Conservation (phyloP, 192 early-diverging fungal species). For the Podochytrium sp. region DNA sequence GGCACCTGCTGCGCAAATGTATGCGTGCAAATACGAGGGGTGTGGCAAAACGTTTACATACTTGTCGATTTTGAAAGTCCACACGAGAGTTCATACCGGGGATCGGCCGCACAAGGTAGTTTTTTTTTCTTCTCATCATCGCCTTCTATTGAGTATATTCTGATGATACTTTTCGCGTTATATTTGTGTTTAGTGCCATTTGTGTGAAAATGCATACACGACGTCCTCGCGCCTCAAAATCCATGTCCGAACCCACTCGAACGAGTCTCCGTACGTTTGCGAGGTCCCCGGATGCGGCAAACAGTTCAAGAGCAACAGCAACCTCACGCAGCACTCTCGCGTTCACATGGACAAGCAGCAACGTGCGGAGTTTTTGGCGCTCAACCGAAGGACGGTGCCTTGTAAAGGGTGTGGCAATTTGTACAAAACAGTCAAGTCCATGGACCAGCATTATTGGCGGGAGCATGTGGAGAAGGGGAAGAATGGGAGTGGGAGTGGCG, state of each 20-base stretch:
- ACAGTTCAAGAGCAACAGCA: conserved; percentile 29
- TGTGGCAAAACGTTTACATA: conserved; percentile 34
- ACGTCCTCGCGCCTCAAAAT: conserved; percentile 39
- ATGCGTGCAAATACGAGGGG: conserved; percentile 18
- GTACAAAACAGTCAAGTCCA: conserved; percentile 23
- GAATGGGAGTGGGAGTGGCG: not conserved
- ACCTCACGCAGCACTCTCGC: conserved; percentile 28
- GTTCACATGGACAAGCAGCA: conserved; percentile 41
- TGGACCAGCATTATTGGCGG: conserved; percentile 30
- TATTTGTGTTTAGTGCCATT: not conserved
- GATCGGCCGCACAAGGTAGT: conserved; percentile 44
- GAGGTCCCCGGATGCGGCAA: conserved; percentile 25
- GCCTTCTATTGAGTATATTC: not conserved
- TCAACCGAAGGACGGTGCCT: conserved; percentile 1
- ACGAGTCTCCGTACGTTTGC: conserved; percentile 34
- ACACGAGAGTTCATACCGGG: conserved; percentile 60
- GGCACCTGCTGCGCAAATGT: no score
- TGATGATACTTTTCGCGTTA: not conserved
- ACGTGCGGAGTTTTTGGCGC: conserved; percentile 10
- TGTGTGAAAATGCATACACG: conserved; percentile 6
- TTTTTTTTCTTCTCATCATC: not conserved
- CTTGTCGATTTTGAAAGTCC: conserved; percentile 59
- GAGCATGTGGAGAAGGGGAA: conserved; percentile 18
- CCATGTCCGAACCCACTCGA: conserved; percentile 31
- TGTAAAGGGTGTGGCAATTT: conserved; percentile 27